Percentiles rank a stretch among this genome's conserved stretches.
phyloP scores from a whole-genome alignment of 352 stramenopile species.

The Peronospora destructor region DNA sequence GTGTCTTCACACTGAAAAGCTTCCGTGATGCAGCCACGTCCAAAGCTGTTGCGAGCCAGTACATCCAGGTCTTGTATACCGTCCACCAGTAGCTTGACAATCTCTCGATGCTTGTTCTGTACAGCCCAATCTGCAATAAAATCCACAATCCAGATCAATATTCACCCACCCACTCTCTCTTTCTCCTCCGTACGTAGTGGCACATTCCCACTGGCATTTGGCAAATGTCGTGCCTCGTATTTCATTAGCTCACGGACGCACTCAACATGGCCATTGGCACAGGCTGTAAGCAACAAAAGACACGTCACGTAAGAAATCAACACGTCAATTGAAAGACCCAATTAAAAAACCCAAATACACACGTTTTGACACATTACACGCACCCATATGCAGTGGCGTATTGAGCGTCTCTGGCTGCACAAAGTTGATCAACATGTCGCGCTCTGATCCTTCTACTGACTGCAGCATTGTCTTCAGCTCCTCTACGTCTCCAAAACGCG shows the following conservation, averaged over 20 bases:
- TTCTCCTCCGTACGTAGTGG: constrained; percentile 49
- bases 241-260: constrained; percentile 60
- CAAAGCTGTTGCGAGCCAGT: constrained; percentile 75
- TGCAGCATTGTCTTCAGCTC: constrained; percentile 46
- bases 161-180: not conserved
- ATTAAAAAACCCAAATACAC: not conserved
- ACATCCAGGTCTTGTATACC: constrained; percentile 70
- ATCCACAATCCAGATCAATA: constrained; percentile 4
- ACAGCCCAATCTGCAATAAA: constrained; percentile 70
- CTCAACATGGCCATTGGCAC: constrained; percentile 63
- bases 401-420: constrained; percentile 68
- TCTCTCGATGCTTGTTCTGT: constrained; percentile 79
- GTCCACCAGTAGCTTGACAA: constrained; percentile 69
- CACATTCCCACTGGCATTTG: constrained; percentile 68
- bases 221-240: constrained; percentile 45
- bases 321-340: constrained; percentile 2
- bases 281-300: constrained; percentile 32
- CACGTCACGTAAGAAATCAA: not conserved
- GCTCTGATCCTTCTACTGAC: constrained; percentile 9
- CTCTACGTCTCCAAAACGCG: constrained; percentile 63
- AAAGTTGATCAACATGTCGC: constrained; percentile 54
- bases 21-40: constrained; percentile 72
- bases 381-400: constrained; percentile 83
- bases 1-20: constrained; percentile 81
- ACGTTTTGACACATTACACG: not conserved